Conservation (phyloP, 768 basidiomycete genomes). For the Rhizopogon vulgaris region DNA sequence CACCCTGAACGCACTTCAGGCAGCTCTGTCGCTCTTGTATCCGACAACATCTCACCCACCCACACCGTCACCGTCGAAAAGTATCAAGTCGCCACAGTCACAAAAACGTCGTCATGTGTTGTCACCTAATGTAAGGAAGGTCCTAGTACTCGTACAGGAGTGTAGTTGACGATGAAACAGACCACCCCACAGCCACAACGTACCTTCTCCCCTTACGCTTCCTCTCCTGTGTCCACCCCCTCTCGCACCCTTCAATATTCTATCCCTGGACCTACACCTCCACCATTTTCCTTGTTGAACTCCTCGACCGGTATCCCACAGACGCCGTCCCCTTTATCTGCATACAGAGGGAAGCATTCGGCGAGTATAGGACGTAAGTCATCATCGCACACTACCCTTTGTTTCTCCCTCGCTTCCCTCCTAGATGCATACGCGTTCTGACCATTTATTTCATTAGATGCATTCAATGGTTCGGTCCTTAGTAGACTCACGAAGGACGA, state of each 20-base stretch:
- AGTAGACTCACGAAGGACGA: constrained; percentile 21
- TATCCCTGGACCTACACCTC: constrained; percentile 33
- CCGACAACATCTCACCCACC: constrained; percentile 27
- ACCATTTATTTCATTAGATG: constrained; percentile 8
- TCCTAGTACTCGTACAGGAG: background rate
- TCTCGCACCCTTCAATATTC: constrained; percentile 28
- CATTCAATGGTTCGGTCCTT: constrained; percentile 23
- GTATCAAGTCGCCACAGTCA: constrained; percentile 13
- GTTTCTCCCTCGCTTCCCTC: background rate
- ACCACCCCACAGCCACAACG: constrained; percentile 23
- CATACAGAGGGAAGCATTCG: constrained; percentile 33
- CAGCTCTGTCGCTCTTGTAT: constrained; percentile 29
- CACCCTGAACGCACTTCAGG: constrained; percentile 29
- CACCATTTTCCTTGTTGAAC: constrained; percentile 28
- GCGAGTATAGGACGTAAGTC: constrained; percentile 30
- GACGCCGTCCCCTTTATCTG: constrained; percentile 33
- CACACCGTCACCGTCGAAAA: constrained; percentile 17
- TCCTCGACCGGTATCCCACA: constrained; percentile 25
- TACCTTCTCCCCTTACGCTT: constrained; percentile 21
- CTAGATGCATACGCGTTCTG: background rate
- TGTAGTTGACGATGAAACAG: constrained; percentile 3
- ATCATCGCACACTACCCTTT: background rate
- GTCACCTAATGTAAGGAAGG: constrained; percentile 7
- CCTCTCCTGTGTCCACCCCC: constrained; percentile 25
- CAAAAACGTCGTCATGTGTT: constrained; percentile 22